phyloP scores from a whole-genome alignment of 257 asterid genomes.

The Salvia splendens region DNA sequence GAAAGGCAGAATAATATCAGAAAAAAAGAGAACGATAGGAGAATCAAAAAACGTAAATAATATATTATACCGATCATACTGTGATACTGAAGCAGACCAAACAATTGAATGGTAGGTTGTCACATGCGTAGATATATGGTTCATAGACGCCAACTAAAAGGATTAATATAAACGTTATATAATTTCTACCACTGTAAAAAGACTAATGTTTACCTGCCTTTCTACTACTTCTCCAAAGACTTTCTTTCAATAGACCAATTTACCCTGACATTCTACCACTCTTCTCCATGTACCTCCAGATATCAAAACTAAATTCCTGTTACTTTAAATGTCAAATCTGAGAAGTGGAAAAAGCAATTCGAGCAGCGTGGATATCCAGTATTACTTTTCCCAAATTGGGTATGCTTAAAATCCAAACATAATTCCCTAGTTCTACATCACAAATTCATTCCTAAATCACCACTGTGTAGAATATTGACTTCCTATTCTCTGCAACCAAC shows the following conservation, averaged over 20 bases:
- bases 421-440: background rate
- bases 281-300: background rate
- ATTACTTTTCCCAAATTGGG: background rate
- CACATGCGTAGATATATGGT: background rate
- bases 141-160: background rate
- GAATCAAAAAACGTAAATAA: background rate
- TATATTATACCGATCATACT: conserved; percentile 11
- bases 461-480: background rate
- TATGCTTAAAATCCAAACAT: background rate
- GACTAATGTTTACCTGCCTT: background rate
- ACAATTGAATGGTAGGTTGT: background rate
- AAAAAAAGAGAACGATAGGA: conserved; percentile 18
- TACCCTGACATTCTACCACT: background rate
- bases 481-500: background rate
- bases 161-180: background rate
- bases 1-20: conserved; percentile 25
- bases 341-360: conserved; percentile 1
- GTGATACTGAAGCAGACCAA: conserved; percentile 17
- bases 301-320: background rate
- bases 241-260: background rate
- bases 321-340: background rate
- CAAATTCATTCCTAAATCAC: background rate
- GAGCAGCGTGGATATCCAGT: conserved; percentile 1
- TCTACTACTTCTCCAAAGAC: background rate
- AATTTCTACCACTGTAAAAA: background rate